phyloP scores from a whole-genome alignment of 192 early-diverging fungal genomes.

The Endogone sp. region DNA sequence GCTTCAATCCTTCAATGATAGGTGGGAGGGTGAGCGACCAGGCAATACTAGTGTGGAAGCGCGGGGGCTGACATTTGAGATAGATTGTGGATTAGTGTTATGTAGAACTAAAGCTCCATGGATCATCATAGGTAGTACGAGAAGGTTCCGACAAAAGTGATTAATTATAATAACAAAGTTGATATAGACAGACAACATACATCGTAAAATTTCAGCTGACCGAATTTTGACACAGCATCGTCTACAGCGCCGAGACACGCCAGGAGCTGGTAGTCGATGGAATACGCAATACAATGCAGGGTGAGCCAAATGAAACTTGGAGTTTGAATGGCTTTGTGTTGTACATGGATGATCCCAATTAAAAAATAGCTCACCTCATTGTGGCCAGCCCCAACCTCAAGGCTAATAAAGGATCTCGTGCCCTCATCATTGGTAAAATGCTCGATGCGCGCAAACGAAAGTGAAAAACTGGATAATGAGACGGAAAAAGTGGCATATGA shows the following conservation, averaged over 20 bases:
- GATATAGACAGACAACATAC: background rate
- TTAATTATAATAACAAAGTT: background rate
- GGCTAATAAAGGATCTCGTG: constrained; percentile 37
- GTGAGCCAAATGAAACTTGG: too few relatives aligned
- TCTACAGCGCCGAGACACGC: constrained; percentile 11
- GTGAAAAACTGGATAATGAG: constrained; percentile 27
- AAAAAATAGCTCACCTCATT: constrained; percentile 37
- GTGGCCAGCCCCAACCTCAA: constrained; percentile 41
- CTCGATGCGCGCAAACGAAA: constrained; percentile 26
- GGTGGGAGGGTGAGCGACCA: background rate
- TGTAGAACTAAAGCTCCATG: too few relatives aligned
- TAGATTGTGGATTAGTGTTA: too few relatives aligned
- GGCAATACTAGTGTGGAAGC: background rate
- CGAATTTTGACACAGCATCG: background rate
- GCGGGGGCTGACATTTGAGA: background rate
- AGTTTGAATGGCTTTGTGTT: too few relatives aligned
- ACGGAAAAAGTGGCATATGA: background rate
- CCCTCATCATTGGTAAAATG: constrained; percentile 41
- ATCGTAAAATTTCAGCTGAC: constrained; percentile 17
- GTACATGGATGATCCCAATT: too few relatives aligned
- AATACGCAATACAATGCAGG: too few relatives aligned
- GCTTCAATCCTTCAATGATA: background rate
- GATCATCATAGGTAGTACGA: too few relatives aligned
- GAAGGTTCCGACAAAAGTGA: background rate
- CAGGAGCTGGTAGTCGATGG: too few relatives aligned